Percentiles rank a stretch among this genome's conserved stretches.
Conservation (phyloP, 2,329 filamentous ascomycete genomes). For the Blumeriella jaapii region DNA sequence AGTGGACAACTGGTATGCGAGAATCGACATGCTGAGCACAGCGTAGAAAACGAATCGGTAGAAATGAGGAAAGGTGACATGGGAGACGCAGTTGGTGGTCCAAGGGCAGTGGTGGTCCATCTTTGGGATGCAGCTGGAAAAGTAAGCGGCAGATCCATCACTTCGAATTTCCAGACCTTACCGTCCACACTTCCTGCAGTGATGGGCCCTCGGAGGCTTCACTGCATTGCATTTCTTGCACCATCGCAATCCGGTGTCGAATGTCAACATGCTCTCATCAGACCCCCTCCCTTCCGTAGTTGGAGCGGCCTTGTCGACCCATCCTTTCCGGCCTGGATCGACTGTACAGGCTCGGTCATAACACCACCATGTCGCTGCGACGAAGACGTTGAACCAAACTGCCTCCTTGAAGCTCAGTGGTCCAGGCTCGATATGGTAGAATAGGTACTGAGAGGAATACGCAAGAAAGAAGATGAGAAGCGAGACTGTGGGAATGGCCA, state of each 20-base stretch:
- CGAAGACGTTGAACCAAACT: conserved; percentile 52
- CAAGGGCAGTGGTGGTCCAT: conserved; percentile 87
- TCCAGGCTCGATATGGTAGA: conserved; percentile 48
- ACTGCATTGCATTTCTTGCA: conserved; percentile 64
- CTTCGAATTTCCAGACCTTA: conserved; percentile 16
- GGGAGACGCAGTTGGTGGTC: conserved; percentile 73
- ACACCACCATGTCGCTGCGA: conserved; percentile 54
- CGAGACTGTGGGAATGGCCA: conserved; percentile 60
- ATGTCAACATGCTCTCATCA: conserved; percentile 16
- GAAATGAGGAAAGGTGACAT: conserved; percentile 74
- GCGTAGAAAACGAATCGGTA: conserved; percentile 65
- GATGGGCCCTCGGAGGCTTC: conserved; percentile 69
- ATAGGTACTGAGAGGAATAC: conserved; percentile 62
- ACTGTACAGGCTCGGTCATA: conserved; percentile 52
- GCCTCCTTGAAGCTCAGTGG: conserved; percentile 46
- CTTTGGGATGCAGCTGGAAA: conserved; percentile 54
- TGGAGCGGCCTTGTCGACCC: conserved; percentile 15
- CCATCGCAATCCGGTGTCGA: conserved; percentile 38
- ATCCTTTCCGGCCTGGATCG: conserved; percentile 43
- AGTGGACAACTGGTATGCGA: conserved; percentile 48
- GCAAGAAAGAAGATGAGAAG: conserved; percentile 56
- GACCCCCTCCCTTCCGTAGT: conserved; percentile 15
- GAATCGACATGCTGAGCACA: conserved; percentile 45
- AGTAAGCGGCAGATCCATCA: conserved; percentile 3
- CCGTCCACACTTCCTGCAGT: conserved; percentile 66